phyloP scores from a whole-genome alignment of 2,329 filamentous ascomycete species.

The Colletotrichum abscissum region DNA sequence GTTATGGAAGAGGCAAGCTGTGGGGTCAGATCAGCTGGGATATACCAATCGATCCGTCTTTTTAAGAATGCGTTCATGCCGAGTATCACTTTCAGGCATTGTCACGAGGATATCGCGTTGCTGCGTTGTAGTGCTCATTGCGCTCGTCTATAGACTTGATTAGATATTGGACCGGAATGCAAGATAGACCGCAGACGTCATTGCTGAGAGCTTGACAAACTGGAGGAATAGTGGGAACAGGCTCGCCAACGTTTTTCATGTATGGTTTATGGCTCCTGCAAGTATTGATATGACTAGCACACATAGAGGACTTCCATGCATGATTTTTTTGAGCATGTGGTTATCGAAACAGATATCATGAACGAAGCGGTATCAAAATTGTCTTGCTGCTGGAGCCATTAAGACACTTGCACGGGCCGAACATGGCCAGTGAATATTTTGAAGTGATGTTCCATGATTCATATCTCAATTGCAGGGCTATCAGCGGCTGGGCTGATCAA shows the following conservation, averaged over 20 bases:
- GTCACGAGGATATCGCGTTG: neutral
- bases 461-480: neutral
- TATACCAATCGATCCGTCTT: neutral
- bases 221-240: neutral
- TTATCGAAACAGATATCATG: no score
- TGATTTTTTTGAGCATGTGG: no score
- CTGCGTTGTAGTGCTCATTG: neutral
- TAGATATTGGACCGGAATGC: neutral
- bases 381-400: no score
- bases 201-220: neutral
- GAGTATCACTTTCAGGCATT: neutral
- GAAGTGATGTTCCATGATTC: neutral
- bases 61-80: neutral
- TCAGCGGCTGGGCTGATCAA: neutral
- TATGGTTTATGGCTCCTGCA: neutral
- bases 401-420: neutral
- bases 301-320: neutral
- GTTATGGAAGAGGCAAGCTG: neutral
- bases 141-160: neutral
- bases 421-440: neutral
- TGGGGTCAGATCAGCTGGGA: no score
- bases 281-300: neutral
- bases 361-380: no score
- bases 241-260: neutral
- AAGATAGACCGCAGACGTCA: neutral